These are phyloP conservation scores for Ogataea parapolymorpha DNA, from an alignment of 805 yeast species.

Conservation along the genomic window DNA sequence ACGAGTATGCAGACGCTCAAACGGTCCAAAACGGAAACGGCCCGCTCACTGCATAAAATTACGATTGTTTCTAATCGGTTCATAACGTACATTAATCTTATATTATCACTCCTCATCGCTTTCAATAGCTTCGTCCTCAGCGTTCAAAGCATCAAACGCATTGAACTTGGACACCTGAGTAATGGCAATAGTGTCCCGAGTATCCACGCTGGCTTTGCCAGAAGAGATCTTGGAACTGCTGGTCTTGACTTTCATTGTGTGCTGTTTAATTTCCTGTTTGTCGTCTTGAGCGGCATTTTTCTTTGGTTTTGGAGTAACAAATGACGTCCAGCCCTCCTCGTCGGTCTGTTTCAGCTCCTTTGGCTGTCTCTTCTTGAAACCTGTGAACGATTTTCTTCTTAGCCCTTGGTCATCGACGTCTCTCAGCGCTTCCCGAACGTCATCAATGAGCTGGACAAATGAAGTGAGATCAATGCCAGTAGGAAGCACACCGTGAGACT, in stretches of 20 bases:
- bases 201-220: slow-evolving; percentile 61
- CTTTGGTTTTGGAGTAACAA: slow-evolving; percentile 43
- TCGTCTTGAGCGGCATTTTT: slow-evolving; percentile 46
- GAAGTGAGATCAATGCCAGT: slow-evolving; percentile 61
- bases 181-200: slow-evolving; percentile 68
- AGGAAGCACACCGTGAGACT: slow-evolving; percentile 56
- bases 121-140: slow-evolving; percentile 39
- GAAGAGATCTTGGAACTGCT: slow-evolving; percentile 73
- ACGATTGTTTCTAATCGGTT: slow-evolving; percentile 1
- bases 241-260: slow-evolving; percentile 56
- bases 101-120: slow-evolving; percentile 24
- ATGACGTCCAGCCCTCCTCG: slow-evolving; percentile 82
- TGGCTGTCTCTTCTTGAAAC: slow-evolving; percentile 43
- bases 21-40: slow-evolving; percentile 3
- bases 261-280: slow-evolving; percentile 44
- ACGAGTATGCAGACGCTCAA: slow-evolving; percentile 5
- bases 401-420: slow-evolving; percentile 31
- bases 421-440: slow-evolving; percentile 46
- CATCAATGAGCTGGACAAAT: slow-evolving; percentile 63
- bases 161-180: slow-evolving; percentile 66
- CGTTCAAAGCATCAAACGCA: slow-evolving; percentile 76
- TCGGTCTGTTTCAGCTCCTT: slow-evolving; percentile 54
- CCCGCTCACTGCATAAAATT: slow-evolving; percentile 3
- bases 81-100: slow-evolving; percentile 14
- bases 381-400: slow-evolving; percentile 64